Conservation (phyloP, 306 rosid genomes). For the Prosopis cineraria region DNA sequence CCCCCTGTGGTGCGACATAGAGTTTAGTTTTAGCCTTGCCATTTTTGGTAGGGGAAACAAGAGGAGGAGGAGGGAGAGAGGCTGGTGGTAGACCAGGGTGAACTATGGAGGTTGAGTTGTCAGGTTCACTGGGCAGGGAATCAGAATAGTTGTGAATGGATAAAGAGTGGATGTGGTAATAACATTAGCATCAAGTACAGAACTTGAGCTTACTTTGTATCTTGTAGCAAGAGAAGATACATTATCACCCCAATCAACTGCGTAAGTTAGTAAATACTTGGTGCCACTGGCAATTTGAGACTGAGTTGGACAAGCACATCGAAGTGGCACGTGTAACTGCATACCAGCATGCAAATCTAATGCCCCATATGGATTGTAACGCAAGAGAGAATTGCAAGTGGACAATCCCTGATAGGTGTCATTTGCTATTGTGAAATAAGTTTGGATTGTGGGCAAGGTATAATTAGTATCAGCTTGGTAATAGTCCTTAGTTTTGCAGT, state of each 20-base stretch:
- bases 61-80: not conserved
- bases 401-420: conserved; percentile 56
- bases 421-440: conserved; percentile 45
- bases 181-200: conserved; percentile 54
- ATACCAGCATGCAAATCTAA: conserved; percentile 35
- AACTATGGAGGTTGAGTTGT: conserved; percentile 39
- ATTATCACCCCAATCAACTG: conserved; percentile 46
- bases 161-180: conserved; percentile 35
- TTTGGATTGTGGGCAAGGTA: not conserved
- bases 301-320: conserved; percentile 72
- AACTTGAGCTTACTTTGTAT: conserved; percentile 44
- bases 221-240: conserved; percentile 39
- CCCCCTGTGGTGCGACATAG: conserved; percentile 26
- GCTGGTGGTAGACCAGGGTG: conserved; percentile 1
- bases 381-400: conserved; percentile 59
- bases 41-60: conserved; percentile 15
- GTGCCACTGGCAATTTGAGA: conserved; percentile 48
- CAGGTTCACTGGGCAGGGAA: conserved; percentile 60
- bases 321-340: conserved; percentile 60
- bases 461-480: conserved; percentile 51
- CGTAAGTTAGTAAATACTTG: conserved; percentile 52
- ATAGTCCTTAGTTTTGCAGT: conserved; percentile 45
- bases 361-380: conserved; percentile 42
- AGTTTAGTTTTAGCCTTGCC: conserved; percentile 24
- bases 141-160: conserved; percentile 59